Conservation (phyloP, 2,329 filamentous ascomycete species). For the Venturia asperata region DNA sequence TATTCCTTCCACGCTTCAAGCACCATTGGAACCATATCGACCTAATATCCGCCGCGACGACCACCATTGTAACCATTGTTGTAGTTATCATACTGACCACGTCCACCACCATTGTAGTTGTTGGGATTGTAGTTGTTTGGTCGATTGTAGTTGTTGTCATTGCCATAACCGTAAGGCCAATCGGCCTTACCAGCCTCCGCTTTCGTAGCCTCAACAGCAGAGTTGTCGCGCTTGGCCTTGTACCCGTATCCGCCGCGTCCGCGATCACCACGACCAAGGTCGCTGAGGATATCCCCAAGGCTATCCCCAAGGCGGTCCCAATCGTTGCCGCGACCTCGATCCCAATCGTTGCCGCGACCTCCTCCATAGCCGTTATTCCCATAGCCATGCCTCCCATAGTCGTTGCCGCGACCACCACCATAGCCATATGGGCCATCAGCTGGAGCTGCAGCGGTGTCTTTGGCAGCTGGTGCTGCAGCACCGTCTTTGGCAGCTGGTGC, state of each 20-base stretch:
- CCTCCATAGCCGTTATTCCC: too few relatives aligned
- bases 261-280: not conserved
- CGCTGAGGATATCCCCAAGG: too few relatives aligned
- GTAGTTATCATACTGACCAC: too few relatives aligned
- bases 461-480: not conserved
- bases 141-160: not conserved
- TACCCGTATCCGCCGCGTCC: not conserved
- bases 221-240: not conserved
- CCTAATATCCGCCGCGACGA: not conserved
- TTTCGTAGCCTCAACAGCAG: not conserved
- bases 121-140: too few relatives aligned
- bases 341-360: not conserved
- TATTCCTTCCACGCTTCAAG: not conserved
- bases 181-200: not conserved
- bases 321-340: not conserved
- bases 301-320: too few relatives aligned
- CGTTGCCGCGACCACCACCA: not conserved
- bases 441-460: not conserved
- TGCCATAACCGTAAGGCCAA: not conserved
- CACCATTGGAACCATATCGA: not conserved
- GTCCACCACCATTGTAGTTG: not conserved
- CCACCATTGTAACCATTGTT: not conserved
- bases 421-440: not conserved
- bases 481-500: not conserved
- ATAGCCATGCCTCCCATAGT: not conserved